Conservation (phyloP, 805 yeast genomes). For the Pichia pseudocactophila region DNA sequence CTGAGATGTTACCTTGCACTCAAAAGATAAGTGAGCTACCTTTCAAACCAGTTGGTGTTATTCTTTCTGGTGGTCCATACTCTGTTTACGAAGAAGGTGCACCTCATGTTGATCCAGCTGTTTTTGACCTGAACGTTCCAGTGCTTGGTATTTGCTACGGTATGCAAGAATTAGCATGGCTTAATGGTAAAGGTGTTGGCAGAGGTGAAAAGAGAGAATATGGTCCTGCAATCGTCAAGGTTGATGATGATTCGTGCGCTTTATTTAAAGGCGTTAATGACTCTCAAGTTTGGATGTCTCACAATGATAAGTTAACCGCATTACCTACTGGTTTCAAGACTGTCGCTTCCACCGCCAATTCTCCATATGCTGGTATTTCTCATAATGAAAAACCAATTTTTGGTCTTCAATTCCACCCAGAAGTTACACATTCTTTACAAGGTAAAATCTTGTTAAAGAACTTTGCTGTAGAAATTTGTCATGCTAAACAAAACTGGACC, state of each 20-base stretch:
- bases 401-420: conserved; percentile 99
- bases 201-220: conserved; percentile 97
- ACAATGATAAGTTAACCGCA: conserved; percentile 89
- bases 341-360: conserved; percentile 87
- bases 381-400: conserved; percentile 64
- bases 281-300: conserved; percentile 99
- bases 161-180: conserved; percentile 98
- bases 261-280: conserved; percentile 85
- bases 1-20: conserved; percentile 99
- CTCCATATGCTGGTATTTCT: conserved; percentile 91
- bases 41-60: conserved; percentile 96
- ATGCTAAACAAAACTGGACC: conserved; percentile 86
- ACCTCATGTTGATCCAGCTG: conserved; percentile 94
- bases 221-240: conserved; percentile 92
- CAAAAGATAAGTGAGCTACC: conserved; percentile 87
- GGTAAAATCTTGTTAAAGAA: conserved; percentile 84
- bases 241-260: conserved; percentile 56
- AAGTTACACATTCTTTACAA: conserved; percentile 90
- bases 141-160: conserved; percentile 98
- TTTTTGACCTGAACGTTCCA: conserved; percentile 87
- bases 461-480: conserved; percentile 88
- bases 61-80: conserved; percentile 95
- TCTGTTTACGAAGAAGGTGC: conserved; percentile 93
- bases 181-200: conserved; percentile 86
- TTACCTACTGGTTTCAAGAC: conserved; percentile 83